A percentile compares a stretch with the other conserved stretches of the same genome.
Evolutionary conservation across 176 grass and related monocot genomes (phyloP).

Genomic region (Urochloa ruziziensis): DNA sequence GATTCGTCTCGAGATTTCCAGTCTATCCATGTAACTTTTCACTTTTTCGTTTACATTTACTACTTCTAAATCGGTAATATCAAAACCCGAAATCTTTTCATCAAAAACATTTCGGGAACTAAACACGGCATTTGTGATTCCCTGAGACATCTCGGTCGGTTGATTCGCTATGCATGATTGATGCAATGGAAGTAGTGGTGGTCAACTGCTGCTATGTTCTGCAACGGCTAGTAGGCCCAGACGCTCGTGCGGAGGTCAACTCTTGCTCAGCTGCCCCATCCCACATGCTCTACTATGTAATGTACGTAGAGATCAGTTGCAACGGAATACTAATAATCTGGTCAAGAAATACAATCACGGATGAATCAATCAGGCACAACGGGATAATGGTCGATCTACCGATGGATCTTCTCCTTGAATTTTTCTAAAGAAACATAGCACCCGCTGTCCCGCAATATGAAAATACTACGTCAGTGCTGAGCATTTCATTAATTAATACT

Average conservation of each 20-base stretch:
- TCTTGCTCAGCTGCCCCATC: background rate
- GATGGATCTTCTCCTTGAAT: background rate
- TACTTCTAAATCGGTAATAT: too few relatives aligned
- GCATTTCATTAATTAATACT: slow-evolving; percentile 26
- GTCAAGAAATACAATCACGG: background rate
- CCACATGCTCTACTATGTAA: background rate
- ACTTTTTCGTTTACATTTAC: too few relatives aligned
- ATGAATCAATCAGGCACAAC: background rate
- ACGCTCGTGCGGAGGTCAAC: slow-evolving; percentile 35
- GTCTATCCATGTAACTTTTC: too few relatives aligned
- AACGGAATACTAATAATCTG: slow-evolving; percentile 2
- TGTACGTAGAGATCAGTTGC: background rate
- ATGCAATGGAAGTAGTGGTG: background rate
- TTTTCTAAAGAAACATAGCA: background rate
- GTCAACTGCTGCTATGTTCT: slow-evolving; percentile 20
- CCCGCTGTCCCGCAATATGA: background rate
- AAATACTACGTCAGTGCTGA: slow-evolving; percentile 2
- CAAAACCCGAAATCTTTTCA: too few relatives aligned
- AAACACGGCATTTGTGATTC: slow-evolving; percentile 34
- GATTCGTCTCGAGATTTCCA: too few relatives aligned
- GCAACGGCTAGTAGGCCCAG: slow-evolving; percentile 29
- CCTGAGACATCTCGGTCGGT: slow-evolving; percentile 19
- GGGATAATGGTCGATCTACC: slow-evolving; percentile 32
- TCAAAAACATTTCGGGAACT: too few relatives aligned
- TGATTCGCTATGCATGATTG: background rate